Conservation (phyloP, 78 protist species). For the Planoprotostelium fungivorum region DNA sequence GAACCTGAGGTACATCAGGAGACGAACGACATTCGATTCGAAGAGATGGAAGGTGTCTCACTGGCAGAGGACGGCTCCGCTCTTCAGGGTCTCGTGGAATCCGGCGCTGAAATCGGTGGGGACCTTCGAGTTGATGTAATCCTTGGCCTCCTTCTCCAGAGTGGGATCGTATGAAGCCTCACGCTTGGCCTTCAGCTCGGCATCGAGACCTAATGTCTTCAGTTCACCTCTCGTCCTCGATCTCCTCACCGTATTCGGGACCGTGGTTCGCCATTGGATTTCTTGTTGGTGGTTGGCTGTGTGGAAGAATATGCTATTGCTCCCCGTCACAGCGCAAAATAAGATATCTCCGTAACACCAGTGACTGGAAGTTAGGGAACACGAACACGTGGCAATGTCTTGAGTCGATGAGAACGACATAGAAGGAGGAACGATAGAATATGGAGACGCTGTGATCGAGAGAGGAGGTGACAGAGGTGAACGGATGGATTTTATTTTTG, state of each 20-base stretch:
- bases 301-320: too few relatives aligned
- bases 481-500: too few relatives aligned
- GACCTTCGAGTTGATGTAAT: background rate
- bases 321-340: too few relatives aligned
- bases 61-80: background rate
- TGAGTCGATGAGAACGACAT: too few relatives aligned
- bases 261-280: background rate
- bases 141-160: slow-evolving; percentile 13
- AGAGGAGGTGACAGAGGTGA: too few relatives aligned
- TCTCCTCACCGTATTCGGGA: background rate
- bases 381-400: too few relatives aligned
- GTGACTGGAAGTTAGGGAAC: too few relatives aligned
- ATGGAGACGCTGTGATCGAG: too few relatives aligned
- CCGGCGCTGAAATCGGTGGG: background rate
- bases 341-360: too few relatives aligned
- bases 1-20: background rate
- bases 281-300: too few relatives aligned
- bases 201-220: slow-evolving; percentile 44
- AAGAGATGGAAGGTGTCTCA: background rate
- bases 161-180: slow-evolving; percentile 19
- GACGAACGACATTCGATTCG: background rate
- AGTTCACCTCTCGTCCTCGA: background rate
- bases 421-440: too few relatives aligned
- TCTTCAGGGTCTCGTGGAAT: slow-evolving; percentile 4
- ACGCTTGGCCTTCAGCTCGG: slow-evolving; percentile 45